Conservation (phyloP, 2,329 filamentous ascomycete species). For the Talaromyces sp. region DNA sequence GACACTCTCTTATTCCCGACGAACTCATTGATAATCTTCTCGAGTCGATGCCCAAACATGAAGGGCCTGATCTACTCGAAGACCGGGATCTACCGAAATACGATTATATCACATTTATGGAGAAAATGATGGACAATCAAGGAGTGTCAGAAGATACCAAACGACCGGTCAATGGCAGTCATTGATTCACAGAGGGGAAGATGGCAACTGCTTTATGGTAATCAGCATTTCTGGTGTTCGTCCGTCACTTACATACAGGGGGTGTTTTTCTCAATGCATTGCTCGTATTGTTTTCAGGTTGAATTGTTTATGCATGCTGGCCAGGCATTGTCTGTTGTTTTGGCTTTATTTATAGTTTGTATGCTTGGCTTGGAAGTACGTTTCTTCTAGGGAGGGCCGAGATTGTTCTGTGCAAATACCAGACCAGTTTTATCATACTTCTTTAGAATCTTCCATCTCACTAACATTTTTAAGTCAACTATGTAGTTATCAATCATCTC, state of each 20-base stretch:
- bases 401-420: neutral
- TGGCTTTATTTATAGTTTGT: neutral
- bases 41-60: constrained; percentile 78
- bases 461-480: neutral
- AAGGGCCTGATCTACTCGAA: constrained; percentile 78
- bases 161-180: constrained; percentile 13
- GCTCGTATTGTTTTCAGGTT: constrained; percentile 3
- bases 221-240: constrained; percentile 11
- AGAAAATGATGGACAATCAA: constrained; percentile 63
- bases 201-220: constrained; percentile 5
- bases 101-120: constrained; percentile 97
- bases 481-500: neutral
- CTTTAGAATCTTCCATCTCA: neutral
- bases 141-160: constrained; percentile 23
- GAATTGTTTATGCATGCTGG: constrained; percentile 15
- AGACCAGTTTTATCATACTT: too few relatives aligned
- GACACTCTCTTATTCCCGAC: constrained; percentile 91
- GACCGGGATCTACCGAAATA: constrained; percentile 83
- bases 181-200: neutral
- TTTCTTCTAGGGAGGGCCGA: neutral
- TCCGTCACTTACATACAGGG: constrained; percentile 6
- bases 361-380: neutral
- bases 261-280: neutral
- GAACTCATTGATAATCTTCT: constrained; percentile 93
- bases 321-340: constrained; percentile 6